Evolutionary conservation across 768 basidiomycete genomes (phyloP), one percentile per base, ranked within the genome.

Genomic region (Hirschioporus abietinus): DNA sequence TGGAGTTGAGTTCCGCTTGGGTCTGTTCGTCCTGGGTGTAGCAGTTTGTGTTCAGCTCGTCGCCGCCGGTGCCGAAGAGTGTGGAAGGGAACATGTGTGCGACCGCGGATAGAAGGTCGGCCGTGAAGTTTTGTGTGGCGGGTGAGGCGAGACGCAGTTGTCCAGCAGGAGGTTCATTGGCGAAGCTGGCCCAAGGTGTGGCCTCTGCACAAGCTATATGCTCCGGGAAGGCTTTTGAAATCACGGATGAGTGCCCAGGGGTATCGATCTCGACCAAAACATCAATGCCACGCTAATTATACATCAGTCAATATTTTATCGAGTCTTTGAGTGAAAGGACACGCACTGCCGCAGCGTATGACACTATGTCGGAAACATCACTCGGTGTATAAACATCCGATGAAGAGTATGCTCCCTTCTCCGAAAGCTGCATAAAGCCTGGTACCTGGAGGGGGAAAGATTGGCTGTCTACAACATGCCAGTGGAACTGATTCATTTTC

Each of bases 1-100:
- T 81, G 1, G 71, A 65, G n/a, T 77, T 77, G 60, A 94, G 78
- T 2, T 84, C 83, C 0, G 78, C 74, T 68, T 87, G 85, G 0
- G 90, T 90, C 68, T 79, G 75, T 0, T 78, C 71, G 72, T 95
- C 93, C 23, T 88, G 73, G 1, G 74, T 73, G 70, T 92, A 93
- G 73, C 91, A 92, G 17, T 80, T 79, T 1, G 76, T 74, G 67
- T 94, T 93, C 67, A 94, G 73, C 70, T 94, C 92, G 69, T 95
- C 93, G 0, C 94, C 93, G 0, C 94, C 94, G 0, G 92, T 91
- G 69, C 86, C 85, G 70, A 95, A 88, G 68, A 91, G 80, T n/a
- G 71, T 79, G 1, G 86, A 85, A 0, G 86, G 84, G 1, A 91
- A 73, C 26, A 81, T 77, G 20, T 76, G 72, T 1, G 74, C 65